These are phyloP conservation scores for Lignosus rhinocerotis DNA, from an alignment of 1,284 basidiomycete species.

Conservation along the genomic window DNA sequence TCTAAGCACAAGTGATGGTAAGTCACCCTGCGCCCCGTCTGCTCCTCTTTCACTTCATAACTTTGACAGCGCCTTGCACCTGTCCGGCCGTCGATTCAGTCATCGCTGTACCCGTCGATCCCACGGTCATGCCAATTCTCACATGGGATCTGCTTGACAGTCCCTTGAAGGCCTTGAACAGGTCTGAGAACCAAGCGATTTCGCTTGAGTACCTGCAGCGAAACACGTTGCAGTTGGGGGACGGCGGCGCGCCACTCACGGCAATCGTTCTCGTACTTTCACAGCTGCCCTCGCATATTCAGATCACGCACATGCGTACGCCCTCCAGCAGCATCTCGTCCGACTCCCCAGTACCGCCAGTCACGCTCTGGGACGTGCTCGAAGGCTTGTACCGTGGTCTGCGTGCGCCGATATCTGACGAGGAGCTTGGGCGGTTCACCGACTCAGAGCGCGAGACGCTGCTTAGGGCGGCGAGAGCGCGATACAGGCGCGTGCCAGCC, in stretches of 20 bases:
- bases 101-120: background rate
- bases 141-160: background rate
- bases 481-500: background rate
- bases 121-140: background rate
- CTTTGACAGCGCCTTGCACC: no score
- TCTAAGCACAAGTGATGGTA: background rate
- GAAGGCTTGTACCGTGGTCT: slow-evolving; percentile 7
- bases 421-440: background rate
- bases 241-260: background rate
- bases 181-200: background rate
- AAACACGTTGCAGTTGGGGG: background rate
- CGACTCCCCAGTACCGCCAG: background rate
- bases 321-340: background rate
- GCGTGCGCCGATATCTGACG: slow-evolving; percentile 4
- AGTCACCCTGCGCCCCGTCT: no score
- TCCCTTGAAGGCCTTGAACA: background rate
- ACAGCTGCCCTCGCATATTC: slow-evolving; percentile 2
- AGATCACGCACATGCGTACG: background rate
- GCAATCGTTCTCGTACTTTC: slow-evolving; percentile 9
- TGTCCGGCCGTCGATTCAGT: background rate
- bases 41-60: no score
- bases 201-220: background rate
- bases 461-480: background rate
- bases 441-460: background rate
- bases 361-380: slow-evolving; percentile 18